Evolutionary conservation across 371 early-diverging fungal species (phyloP).

Genomic region (Mortierella sp.): DNA sequence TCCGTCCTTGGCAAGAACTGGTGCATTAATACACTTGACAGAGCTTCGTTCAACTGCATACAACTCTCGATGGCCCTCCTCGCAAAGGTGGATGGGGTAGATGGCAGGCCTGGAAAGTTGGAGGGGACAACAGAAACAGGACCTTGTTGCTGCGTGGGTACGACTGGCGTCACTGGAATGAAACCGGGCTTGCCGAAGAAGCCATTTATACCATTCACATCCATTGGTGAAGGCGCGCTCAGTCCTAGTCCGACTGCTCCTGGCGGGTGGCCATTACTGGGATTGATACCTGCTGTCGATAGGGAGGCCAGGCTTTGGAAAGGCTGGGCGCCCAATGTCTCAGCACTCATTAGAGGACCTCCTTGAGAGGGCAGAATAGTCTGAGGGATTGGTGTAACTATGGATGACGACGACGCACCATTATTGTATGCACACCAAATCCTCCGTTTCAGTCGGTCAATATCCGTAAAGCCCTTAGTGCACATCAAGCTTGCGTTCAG

Average conservation of each 20-base stretch:
- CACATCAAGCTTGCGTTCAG: conserved; percentile 44
- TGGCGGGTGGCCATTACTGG: neutral
- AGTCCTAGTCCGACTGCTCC: conserved; percentile 8
- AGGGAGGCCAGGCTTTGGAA: neutral
- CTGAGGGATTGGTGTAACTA: conserved; percentile 7
- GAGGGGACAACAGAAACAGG: conserved; percentile 1
- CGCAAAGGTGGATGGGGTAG: conserved; percentile 21
- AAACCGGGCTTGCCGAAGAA: too few relatives aligned
- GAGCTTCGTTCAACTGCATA: conserved; percentile 33
- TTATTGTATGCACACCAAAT: conserved; percentile 35
- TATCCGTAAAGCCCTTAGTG: conserved; percentile 37
- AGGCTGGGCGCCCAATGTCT: too few relatives aligned
- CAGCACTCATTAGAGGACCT: too few relatives aligned
- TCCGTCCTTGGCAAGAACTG: conserved; percentile 46
- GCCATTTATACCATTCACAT: neutral
- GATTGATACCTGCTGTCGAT: neutral
- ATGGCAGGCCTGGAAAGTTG: conserved; percentile 2
- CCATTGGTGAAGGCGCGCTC: conserved; percentile 1
- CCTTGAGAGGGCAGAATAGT: conserved; percentile 3
- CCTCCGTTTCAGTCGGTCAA: conserved; percentile 25
- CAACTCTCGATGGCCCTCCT: conserved; percentile 40
- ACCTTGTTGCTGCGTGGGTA: neutral
- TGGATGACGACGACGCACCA: neutral
- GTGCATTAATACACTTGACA: conserved; percentile 33
- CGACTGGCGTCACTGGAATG: neutral